Conservation (phyloP, 2,329 filamentous ascomycete genomes). For the Monosporascus sp. region DNA sequence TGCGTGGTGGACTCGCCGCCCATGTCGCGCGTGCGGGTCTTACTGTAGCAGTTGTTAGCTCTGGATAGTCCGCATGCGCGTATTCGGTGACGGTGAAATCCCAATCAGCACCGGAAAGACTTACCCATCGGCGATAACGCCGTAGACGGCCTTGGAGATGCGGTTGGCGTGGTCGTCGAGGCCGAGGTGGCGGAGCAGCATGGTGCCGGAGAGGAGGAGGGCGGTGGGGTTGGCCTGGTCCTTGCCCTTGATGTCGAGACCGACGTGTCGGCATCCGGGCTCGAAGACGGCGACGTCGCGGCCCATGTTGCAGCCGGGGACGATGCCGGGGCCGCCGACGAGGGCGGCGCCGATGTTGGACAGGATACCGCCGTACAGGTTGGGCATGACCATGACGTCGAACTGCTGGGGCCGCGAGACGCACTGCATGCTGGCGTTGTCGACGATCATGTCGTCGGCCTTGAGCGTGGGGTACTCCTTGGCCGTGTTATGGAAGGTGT, state of each 20-base stretch:
- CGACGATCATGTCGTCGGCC: slow-evolving; percentile 99
- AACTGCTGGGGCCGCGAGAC: slow-evolving; percentile 96
- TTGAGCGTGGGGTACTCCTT: slow-evolving; percentile 95
- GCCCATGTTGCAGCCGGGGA: slow-evolving; percentile 99
- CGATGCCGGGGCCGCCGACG: slow-evolving; percentile 92
- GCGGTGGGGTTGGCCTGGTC: slow-evolving; percentile 98
- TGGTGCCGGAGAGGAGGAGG: slow-evolving; percentile 88
- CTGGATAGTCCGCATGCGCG: not conserved
- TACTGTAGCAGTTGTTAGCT: slow-evolving; percentile 42
- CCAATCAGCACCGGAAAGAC: slow-evolving; percentile 26
- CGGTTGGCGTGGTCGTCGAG: slow-evolving; percentile 98
- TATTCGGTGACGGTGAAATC: not conserved
- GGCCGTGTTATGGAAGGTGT: slow-evolving; percentile 88
- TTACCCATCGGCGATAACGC: slow-evolving; percentile 83
- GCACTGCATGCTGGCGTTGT: slow-evolving; percentile 99
- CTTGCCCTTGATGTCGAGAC: slow-evolving; percentile 99
- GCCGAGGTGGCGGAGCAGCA: slow-evolving; percentile 95
- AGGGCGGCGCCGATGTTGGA: slow-evolving; percentile 98
- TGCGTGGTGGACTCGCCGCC: slow-evolving; percentile 84
- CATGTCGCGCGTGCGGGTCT: slow-evolving; percentile 91
- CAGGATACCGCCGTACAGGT: slow-evolving; percentile 96
- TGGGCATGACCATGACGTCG: slow-evolving; percentile 99
- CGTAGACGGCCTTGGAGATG: slow-evolving; percentile 80
- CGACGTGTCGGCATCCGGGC: slow-evolving; percentile 97
- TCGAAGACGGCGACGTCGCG: slow-evolving; percentile 97